Evolutionary conservation across 345 rosid species (phyloP), one percentile per base, ranked within the genome.

Genomic region (Crucihimalaya himalaica): DNA sequence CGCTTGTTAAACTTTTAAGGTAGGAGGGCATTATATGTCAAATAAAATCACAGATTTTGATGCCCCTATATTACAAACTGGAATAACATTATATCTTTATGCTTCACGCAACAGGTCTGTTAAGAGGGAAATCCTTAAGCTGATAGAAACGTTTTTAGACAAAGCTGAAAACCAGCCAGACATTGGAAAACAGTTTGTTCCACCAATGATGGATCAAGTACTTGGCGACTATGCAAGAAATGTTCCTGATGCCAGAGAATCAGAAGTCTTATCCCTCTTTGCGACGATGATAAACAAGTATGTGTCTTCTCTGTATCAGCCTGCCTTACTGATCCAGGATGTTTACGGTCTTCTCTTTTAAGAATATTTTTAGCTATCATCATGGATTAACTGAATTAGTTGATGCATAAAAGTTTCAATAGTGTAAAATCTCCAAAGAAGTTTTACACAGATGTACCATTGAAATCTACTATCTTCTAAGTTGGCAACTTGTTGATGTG

Each of bases 181-280:
- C 70, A 89, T 90, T 58, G 99, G 97, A 51, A 95, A 90, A 78
- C 98, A 96, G 71, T 96, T 92, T 84, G 97, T 95, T 66, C 96
- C 91, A 35, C 99, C 99, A 28, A 96, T 96, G 99, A 92, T 92
- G 99, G 98, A 89, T 84, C 91, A 96, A 16, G 90, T 96, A 76
- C 98, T 96, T 48, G 97, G 96, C 50, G 99, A 96, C 70, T 96
- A 96, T 83, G 94, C 97, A 6, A 86, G 99, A 79, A 96, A 96
- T 82, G 84, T 96, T 67, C 97, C 99, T 18, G 99, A 96, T 70
- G 99, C 97, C 39, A 92, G 99, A 70, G 99, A 96, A 81, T 90
- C 99, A 4, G 99, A 96, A 87, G 99, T 96, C 50, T 64, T 96
- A 13, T 92, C 99, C 52, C 96, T 96, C 61, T 96, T 92, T 82